Conservation (phyloP, 176 grass and related monocot species). For the Thalia dealbata region DNA sequence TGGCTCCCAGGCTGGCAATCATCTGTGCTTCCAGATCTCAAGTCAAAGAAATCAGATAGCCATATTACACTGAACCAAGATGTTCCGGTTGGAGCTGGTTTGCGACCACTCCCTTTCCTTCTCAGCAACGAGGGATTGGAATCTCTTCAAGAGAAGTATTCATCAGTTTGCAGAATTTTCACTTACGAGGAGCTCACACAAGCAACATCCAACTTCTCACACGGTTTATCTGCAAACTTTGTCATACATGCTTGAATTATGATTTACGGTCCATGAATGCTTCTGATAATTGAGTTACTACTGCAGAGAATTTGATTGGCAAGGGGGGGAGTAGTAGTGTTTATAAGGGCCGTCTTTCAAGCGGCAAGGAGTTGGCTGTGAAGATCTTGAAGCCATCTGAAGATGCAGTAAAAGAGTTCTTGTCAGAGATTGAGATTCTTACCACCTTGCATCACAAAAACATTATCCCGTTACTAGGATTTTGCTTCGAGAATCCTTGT, state of each 20-base stretch:
- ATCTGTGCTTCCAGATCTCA: constrained; percentile 46
- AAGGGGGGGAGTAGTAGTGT: constrained; percentile 88
- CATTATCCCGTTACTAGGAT: constrained; percentile 56
- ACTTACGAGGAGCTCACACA: constrained; percentile 48
- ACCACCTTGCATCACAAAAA: constrained; percentile 61
- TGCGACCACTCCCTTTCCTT: constrained; percentile 24
- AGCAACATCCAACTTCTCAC: constrained; percentile 72
- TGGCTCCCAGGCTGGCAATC: constrained; percentile 46
- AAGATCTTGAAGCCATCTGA: constrained; percentile 80
- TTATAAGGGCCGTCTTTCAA: constrained; percentile 48
- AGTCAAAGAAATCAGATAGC: constrained; percentile 37
- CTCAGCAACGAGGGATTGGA: constrained; percentile 45
- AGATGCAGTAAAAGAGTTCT: constrained; percentile 70
- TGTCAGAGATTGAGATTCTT: constrained; percentile 61
- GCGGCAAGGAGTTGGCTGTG: constrained; percentile 48
- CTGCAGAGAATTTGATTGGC: constrained; percentile 76
- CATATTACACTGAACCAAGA: constrained; percentile 30
- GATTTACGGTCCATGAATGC: too few species aligned
- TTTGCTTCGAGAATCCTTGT: constrained; percentile 67
- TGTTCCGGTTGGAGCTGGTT: constrained; percentile 21
- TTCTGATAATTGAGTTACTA: not conserved
- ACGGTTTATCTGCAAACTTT: constrained; percentile 33
- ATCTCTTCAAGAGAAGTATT: constrained; percentile 58
- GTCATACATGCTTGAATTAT: not conserved
- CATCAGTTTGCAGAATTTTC: constrained; percentile 52